These are phyloP conservation scores for Avena eriantha DNA, from an alignment of 176 grass and related monocot species.

Conservation along the genomic window DNA sequence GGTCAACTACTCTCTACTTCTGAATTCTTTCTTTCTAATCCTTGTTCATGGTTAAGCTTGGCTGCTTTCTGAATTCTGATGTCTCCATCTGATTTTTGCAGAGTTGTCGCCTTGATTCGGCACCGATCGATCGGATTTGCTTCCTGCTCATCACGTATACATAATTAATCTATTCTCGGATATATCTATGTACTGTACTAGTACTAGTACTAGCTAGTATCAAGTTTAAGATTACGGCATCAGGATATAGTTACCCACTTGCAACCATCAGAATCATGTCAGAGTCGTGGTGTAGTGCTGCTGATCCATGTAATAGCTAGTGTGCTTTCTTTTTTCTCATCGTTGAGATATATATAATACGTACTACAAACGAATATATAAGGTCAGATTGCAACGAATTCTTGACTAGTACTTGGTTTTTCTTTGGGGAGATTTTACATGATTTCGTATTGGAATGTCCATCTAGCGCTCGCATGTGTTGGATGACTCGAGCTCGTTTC, in stretches of 20 bases:
- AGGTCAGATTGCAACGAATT: background rate
- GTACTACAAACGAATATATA: background rate
- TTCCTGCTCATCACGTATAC: background rate
- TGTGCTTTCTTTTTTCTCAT: background rate
- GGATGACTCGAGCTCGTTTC: too few relatives aligned
- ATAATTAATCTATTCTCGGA: background rate
- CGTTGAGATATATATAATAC: background rate
- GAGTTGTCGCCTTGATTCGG: background rate
- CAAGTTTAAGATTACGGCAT: constrained; percentile 8
- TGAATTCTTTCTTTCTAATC: background rate
- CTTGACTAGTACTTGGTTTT: background rate
- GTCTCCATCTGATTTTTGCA: background rate
- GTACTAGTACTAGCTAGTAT: too few relatives aligned
- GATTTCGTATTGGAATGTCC: too few relatives aligned
- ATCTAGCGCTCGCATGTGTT: too few relatives aligned
- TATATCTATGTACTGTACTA: background rate
- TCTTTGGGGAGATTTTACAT: background rate
- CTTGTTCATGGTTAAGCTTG: background rate
- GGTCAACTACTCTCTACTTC: background rate
- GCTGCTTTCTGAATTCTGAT: background rate
- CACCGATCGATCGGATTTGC: background rate
- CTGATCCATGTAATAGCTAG: constrained; percentile 12
- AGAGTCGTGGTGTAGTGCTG: background rate
- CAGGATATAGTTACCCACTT: background rate
- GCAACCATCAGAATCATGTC: background rate